These are phyloP conservation scores for Fusarium redolens DNA, from an alignment of 2,329 filamentous ascomycete genomes.

Conservation along the genomic window DNA sequence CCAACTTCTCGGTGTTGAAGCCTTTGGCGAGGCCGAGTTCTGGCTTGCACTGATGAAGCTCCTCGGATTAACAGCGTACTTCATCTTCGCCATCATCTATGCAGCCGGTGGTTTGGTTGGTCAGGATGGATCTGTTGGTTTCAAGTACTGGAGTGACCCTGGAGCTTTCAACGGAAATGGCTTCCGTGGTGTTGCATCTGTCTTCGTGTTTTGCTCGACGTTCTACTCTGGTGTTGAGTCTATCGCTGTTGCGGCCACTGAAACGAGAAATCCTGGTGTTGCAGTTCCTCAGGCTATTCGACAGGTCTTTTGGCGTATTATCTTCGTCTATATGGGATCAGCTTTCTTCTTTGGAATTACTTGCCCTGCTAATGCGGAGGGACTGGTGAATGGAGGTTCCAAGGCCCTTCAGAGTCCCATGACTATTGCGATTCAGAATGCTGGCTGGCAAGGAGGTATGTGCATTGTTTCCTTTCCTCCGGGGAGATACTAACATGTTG, in stretches of 20 bases:
- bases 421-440: slow-evolving; percentile 78
- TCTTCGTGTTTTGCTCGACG: slow-evolving; percentile 76
- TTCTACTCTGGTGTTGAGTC: slow-evolving; percentile 76
- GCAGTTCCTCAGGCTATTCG: slow-evolving; percentile 69
- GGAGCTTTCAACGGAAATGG: slow-evolving; percentile 76
- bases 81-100: slow-evolving; percentile 79
- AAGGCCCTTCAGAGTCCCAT: slow-evolving; percentile 77
- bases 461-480: neutral
- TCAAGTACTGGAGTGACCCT: slow-evolving; percentile 77
- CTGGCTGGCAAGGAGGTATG: slow-evolving; percentile 74
- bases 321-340: slow-evolving; percentile 74
- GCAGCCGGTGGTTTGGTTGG: slow-evolving; percentile 74
- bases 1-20: slow-evolving; percentile 77
- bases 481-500: slow-evolving; percentile 3
- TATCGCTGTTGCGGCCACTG: slow-evolving; percentile 71
- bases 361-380: slow-evolving; percentile 74
- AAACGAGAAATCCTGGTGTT: slow-evolving; percentile 67
- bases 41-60: slow-evolving; percentile 82
- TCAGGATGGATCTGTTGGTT: slow-evolving; percentile 68
- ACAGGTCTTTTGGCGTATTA: slow-evolving; percentile 70
- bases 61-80: slow-evolving; percentile 75
- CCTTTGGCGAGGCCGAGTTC: slow-evolving; percentile 84
- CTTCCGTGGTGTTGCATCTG: slow-evolving; percentile 72
- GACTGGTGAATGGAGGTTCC: slow-evolving; percentile 69
- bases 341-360: slow-evolving; percentile 82